These are phyloP conservation scores for Dactylellina sp. DNA, from an alignment of 2,329 filamentous ascomycete genomes.

Conservation along the genomic window DNA sequence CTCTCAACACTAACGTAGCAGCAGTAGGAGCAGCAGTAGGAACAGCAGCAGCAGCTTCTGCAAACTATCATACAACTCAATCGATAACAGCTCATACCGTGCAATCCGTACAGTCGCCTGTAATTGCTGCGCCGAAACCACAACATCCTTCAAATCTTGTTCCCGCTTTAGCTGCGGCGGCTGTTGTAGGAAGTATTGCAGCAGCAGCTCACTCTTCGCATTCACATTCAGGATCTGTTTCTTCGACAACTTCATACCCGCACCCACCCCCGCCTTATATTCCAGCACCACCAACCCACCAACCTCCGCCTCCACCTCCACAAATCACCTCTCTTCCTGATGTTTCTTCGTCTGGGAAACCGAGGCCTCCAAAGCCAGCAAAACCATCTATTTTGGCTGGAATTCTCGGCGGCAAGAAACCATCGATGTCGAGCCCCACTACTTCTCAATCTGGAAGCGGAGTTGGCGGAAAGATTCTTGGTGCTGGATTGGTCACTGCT, in stretches of 20 bases:
- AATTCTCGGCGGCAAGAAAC: slow-evolving; percentile 39
- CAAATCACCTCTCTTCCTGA: slow-evolving; percentile 15
- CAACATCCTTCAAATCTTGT: slow-evolving; percentile 44
- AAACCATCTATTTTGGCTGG: slow-evolving; percentile 44
- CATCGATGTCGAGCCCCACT: slow-evolving; percentile 31
- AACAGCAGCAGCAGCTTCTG: background rate
- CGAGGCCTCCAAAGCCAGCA: slow-evolving; percentile 37
- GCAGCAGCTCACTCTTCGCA: slow-evolving; percentile 44
- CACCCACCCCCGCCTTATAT: slow-evolving; percentile 13
- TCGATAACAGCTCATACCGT: slow-evolving; percentile 14
- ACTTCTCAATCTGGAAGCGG: slow-evolving; percentile 32
- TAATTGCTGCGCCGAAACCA: slow-evolving; percentile 27
- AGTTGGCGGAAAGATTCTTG: slow-evolving; percentile 48
- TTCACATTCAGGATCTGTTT: slow-evolving; percentile 40
- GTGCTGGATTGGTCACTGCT: slow-evolving; percentile 32
- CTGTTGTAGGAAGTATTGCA: slow-evolving; percentile 30
- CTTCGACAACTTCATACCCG: slow-evolving; percentile 32
- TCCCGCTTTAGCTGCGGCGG: slow-evolving; percentile 44
- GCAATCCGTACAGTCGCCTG: slow-evolving; percentile 24
- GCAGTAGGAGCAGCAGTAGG: background rate
- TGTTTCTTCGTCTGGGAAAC: slow-evolving; percentile 11
- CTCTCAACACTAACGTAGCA: slow-evolving; percentile 15
- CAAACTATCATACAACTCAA: slow-evolving; percentile 12
- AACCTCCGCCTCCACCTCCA: slow-evolving; percentile 26
- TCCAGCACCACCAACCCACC: slow-evolving; percentile 20